Evolutionary conservation across 2,329 filamentous ascomycete species (phyloP).

Genomic region (Cercospora citrullina): DNA sequence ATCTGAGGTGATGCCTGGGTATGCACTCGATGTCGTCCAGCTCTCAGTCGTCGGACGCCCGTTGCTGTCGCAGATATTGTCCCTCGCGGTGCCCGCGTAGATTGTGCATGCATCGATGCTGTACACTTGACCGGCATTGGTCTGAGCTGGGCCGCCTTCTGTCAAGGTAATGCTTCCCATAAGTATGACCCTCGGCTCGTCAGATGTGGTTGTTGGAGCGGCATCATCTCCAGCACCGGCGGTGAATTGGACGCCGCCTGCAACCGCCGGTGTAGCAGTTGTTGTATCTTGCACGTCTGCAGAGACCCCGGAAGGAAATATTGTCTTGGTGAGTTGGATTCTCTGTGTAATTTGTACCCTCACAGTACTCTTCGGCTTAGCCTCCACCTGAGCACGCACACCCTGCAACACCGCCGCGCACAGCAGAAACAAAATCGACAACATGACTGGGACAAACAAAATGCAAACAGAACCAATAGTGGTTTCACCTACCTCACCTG

Average conservation of each 20-base stretch:
- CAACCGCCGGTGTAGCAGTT: neutral
- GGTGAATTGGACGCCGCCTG: neutral
- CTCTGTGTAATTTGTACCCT: neutral
- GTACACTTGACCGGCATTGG: neutral
- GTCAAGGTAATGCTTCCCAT: neutral
- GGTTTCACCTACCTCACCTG: neutral
- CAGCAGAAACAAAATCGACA: neutral
- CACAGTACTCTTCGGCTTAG: neutral
- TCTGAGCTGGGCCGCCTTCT: neutral
- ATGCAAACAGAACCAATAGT: neutral
- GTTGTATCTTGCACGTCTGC: neutral
- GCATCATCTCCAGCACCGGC: neutral
- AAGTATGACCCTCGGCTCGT: neutral
- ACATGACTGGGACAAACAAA: neutral
- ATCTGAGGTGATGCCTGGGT: neutral
- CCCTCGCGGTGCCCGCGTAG: neutral
- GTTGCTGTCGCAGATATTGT: neutral
- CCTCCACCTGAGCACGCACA: neutral
- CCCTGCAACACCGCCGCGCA: neutral
- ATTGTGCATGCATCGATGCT: neutral
- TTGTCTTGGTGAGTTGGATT: neutral
- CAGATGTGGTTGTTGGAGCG: neutral
- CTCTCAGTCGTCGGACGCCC: neutral
- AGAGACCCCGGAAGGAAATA: neutral
- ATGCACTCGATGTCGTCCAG: neutral